Conservation (phyloP, 2,329 filamentous ascomycete genomes). For the Neoascochyta sp. region DNA sequence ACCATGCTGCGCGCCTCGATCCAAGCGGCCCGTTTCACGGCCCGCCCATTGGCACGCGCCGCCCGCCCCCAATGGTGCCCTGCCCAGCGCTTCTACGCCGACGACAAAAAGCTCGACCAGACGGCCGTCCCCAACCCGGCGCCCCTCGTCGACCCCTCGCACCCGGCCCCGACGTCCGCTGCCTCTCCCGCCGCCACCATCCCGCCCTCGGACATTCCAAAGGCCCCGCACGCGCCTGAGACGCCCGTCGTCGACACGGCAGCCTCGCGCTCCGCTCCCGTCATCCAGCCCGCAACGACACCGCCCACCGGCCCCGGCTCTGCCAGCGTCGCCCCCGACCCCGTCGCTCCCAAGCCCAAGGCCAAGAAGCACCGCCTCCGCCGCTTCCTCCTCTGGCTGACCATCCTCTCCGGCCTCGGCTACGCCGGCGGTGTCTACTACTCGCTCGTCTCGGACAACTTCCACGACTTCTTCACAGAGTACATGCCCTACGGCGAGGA, state of each 20-base stretch:
- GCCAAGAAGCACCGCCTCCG: slow-evolving; percentile 67
- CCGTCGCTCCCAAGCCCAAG: slow-evolving; percentile 48
- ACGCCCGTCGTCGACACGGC: slow-evolving; percentile 25
- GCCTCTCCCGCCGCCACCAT: slow-evolving; percentile 38
- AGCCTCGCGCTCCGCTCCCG: slow-evolving; percentile 35
- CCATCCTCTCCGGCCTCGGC: slow-evolving; percentile 70
- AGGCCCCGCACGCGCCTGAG: slow-evolving; percentile 44
- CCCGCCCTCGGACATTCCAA: slow-evolving; percentile 48
- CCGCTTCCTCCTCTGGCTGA: slow-evolving; percentile 70
- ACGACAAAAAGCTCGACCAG: slow-evolving; percentile 44
- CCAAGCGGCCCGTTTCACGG: slow-evolving; percentile 47
- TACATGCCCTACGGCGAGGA: slow-evolving; percentile 94
- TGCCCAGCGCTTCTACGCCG: slow-evolving; percentile 50
- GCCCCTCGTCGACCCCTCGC: slow-evolving; percentile 39
- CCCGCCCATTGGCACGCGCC: slow-evolving; percentile 30
- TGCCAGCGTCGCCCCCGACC: slow-evolving; percentile 42
- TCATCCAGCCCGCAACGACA: slow-evolving; percentile 30
- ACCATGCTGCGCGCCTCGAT: slow-evolving; percentile 56
- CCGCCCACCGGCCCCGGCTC: slow-evolving; percentile 43
- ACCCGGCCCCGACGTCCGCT: slow-evolving; percentile 35
- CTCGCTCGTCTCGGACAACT: slow-evolving; percentile 90
- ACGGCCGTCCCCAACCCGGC: slow-evolving; percentile 36
- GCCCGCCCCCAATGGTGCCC: slow-evolving; percentile 37
- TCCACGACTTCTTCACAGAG: slow-evolving; percentile 99
- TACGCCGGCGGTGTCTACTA: slow-evolving; percentile 91